These are phyloP conservation scores for Astrephomene gubernaculifera DNA, from an alignment of 139 green algal genomes.

Conservation along the genomic window DNA sequence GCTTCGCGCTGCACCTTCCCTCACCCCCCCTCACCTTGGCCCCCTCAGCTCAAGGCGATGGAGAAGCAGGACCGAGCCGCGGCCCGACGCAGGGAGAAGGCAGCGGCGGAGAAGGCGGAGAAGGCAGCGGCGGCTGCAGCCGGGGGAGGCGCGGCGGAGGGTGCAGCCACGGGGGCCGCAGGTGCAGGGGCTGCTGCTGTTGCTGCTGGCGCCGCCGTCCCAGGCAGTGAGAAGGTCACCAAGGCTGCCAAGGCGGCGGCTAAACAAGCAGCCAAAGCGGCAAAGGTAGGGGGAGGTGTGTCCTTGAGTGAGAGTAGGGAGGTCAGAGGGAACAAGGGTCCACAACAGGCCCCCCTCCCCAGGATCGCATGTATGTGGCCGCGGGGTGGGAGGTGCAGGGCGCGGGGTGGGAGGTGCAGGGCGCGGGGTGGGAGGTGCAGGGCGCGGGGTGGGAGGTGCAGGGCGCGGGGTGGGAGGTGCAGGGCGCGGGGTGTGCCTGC, in stretches of 20 bases:
- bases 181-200: not conserved
- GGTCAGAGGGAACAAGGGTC: no score
- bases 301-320: no score
- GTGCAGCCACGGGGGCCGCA: not conserved
- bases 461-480: no score
- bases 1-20: no score
- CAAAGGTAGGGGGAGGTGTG: not conserved
- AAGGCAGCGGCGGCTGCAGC: not conserved
- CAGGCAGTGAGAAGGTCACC: not conserved
- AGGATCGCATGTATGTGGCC: no score
- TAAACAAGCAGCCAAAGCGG: not conserved
- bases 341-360: no score
- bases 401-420: no score
- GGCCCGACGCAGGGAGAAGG: conserved; percentile 25
- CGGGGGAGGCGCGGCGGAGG: not conserved
- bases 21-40: no score
- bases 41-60: conserved; percentile 12
- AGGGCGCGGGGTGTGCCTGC: no score
- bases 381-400: no score
- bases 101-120: not conserved
- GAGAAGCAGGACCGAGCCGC: conserved; percentile 6
- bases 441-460: no score
- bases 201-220: not conserved
- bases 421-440: no score
- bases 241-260: not conserved